Evolutionary conservation across 2,329 filamentous ascomycete genomes (phyloP).

Genomic region (Immersiporthe knoxdaviesiana): DNA sequence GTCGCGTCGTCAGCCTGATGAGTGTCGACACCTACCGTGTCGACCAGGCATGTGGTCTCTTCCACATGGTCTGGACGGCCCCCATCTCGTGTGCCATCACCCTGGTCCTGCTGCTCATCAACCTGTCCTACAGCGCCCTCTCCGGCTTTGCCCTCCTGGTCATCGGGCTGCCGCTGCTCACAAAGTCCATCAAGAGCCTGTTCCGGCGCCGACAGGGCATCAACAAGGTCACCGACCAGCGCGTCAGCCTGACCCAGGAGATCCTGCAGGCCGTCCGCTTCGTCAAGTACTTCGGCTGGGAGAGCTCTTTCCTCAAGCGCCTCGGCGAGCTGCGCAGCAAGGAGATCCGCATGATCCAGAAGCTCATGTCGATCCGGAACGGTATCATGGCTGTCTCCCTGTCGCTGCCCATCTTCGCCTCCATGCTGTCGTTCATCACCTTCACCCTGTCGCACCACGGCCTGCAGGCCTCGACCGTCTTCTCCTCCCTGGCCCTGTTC

Average conservation of each 20-base stretch:
- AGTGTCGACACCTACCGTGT: constrained; percentile 93
- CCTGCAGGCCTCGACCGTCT: constrained; percentile 77
- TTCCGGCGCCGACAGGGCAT: constrained; percentile 77
- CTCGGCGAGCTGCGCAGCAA: constrained; percentile 72
- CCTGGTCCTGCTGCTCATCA: constrained; percentile 78
- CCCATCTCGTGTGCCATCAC: constrained; percentile 80
- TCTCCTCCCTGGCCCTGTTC: constrained; percentile 92
- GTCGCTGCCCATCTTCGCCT: constrained; percentile 89
- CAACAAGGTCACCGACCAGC: constrained; percentile 92
- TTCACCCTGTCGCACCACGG: constrained; percentile 68
- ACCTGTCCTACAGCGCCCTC: constrained; percentile 86
- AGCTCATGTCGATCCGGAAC: constrained; percentile 81
- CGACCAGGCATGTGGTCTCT: constrained; percentile 84
- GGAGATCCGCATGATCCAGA: constrained; percentile 84
- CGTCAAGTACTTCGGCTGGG: constrained; percentile 97
- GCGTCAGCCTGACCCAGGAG: constrained; percentile 89
- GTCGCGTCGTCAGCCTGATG: constrained; percentile 91
- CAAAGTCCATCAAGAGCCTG: constrained; percentile 74
- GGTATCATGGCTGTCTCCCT: constrained; percentile 82
- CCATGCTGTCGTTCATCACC: constrained; percentile 93
- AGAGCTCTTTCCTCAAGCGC: constrained; percentile 79
- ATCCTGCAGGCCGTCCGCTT: constrained; percentile 90
- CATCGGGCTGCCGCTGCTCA: constrained; percentile 76
- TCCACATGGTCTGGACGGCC: constrained; percentile 89
- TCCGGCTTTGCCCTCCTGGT: constrained; percentile 85